These are phyloP conservation scores for Telopea speciosissima DNA, from an alignment of 177 flowering plant genomes.

Conservation along the genomic window DNA sequence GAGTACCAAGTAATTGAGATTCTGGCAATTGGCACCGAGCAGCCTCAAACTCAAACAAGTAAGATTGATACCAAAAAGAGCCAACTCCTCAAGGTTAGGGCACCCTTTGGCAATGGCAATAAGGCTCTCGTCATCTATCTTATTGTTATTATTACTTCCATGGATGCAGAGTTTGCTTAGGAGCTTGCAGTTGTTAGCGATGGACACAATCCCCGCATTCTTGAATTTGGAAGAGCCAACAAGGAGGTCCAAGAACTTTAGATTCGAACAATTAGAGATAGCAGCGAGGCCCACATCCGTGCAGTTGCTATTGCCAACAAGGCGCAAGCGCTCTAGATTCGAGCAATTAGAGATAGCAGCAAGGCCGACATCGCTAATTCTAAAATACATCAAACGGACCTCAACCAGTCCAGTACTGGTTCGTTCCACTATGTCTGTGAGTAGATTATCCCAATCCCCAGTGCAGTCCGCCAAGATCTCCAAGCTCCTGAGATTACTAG, in stretches of 20 bases:
- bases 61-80: slow-evolving; percentile 76
- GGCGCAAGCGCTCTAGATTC: slow-evolving; percentile 61
- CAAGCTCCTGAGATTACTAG: slow-evolving; percentile 54
- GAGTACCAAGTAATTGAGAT: slow-evolving; percentile 65
- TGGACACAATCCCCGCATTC: slow-evolving; percentile 43
- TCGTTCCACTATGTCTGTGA: slow-evolving; percentile 35
- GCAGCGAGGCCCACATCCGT: slow-evolving; percentile 63
- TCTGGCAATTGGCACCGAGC: slow-evolving; percentile 58
- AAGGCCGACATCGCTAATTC: slow-evolving; percentile 66
- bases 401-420: slow-evolving; percentile 43
- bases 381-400: slow-evolving; percentile 76
- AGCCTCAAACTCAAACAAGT: slow-evolving; percentile 54
- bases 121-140: slow-evolving; percentile 69
- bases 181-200: slow-evolving; percentile 67
- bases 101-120: slow-evolving; percentile 59
- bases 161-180: slow-evolving; percentile 80
- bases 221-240: slow-evolving; percentile 72
- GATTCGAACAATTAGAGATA: slow-evolving; percentile 40
- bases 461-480: slow-evolving; percentile 59
- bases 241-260: slow-evolving; percentile 67
- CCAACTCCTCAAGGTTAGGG: slow-evolving; percentile 72
- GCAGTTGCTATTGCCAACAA: too few relatives aligned
- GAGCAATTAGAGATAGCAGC: slow-evolving; percentile 45
- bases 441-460: slow-evolving; percentile 79
- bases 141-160: slow-evolving; percentile 83